A percentile compares a stretch with the other conserved stretches of the same genome.
Conservation (phyloP, 805 yeast genomes). For the Pichia exigua region DNA sequence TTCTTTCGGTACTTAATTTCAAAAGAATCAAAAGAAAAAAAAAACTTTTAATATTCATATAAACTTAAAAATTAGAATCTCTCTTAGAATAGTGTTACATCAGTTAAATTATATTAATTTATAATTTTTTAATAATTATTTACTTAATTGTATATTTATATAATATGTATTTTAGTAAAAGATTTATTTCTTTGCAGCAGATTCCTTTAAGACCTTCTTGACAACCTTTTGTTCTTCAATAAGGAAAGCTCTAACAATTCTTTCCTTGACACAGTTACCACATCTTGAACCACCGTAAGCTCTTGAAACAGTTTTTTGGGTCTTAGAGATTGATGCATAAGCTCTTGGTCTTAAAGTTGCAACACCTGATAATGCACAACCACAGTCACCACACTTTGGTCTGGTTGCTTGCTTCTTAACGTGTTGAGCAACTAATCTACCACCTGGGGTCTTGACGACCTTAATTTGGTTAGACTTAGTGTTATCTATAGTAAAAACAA, state of each 20-base stretch:
- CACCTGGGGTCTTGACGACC: constrained; percentile 99
- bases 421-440: constrained; percentile 96
- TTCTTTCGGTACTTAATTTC: no score
- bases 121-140: constrained; percentile 1
- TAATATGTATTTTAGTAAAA: background rate
- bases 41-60: no score
- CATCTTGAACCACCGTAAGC: constrained; percentile 99
- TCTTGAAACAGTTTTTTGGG: constrained; percentile 98
- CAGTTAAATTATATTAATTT: constrained; percentile 9
- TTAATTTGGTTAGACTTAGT: constrained; percentile 99
- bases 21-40: no score
- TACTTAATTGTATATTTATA: constrained; percentile 1
- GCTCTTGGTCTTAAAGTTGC: constrained; percentile 97
- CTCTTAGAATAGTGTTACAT: background rate
- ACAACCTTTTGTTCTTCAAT: constrained; percentile 99
- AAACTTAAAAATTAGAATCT: no score
- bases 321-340: constrained; percentile 90
- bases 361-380: constrained; percentile 58
- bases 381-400: constrained; percentile 87
- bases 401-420: constrained; percentile 84
- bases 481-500: constrained; percentile 59
- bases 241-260: constrained; percentile 98
- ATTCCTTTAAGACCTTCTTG: constrained; percentile 97
- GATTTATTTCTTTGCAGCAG: constrained; percentile 52
- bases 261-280: constrained; percentile 98